Conservation (phyloP, 2,329 filamentous ascomycete species). For the Aspergillus novofumigatus region DNA sequence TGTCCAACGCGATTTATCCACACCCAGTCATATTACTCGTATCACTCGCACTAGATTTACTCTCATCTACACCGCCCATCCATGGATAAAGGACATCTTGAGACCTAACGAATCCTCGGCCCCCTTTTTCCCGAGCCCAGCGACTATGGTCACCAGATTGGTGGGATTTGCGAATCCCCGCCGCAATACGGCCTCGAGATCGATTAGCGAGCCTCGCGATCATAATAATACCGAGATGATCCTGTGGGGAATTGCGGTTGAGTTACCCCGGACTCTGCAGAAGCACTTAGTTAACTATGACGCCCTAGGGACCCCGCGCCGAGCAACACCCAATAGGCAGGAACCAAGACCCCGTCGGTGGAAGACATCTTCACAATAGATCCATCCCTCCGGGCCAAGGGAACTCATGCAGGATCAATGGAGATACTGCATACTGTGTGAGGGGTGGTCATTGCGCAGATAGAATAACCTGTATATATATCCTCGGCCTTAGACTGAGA, state of each 20-base stretch:
- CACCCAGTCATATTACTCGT: not conserved
- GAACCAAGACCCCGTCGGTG: not conserved
- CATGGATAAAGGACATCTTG: not conserved
- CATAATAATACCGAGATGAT: not conserved
- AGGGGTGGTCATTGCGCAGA: not conserved
- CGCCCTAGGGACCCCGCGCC: not conserved
- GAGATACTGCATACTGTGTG: not conserved
- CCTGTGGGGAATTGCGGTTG: too few species aligned
- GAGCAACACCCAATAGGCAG: not conserved
- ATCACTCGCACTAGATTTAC: too few species aligned
- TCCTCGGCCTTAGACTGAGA: not conserved
- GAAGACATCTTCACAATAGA: not conserved
- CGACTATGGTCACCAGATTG: not conserved
- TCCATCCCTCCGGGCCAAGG: not conserved
- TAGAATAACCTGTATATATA: not conserved
- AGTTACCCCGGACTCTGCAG: too few species aligned
- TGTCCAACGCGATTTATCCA: not conserved
- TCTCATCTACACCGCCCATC: too few species aligned
- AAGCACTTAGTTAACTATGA: not conserved
- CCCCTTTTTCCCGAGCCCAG: not conserved
- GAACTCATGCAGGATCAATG: not conserved
- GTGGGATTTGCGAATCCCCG: not conserved
- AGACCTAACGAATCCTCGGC: too few species aligned
- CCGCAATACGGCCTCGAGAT: not conserved
- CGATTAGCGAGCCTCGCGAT: not conserved